These are phyloP conservation scores for Biscogniauxia sp. DNA, from an alignment of 2,329 filamentous ascomycete genomes.

Conservation along the genomic window DNA sequence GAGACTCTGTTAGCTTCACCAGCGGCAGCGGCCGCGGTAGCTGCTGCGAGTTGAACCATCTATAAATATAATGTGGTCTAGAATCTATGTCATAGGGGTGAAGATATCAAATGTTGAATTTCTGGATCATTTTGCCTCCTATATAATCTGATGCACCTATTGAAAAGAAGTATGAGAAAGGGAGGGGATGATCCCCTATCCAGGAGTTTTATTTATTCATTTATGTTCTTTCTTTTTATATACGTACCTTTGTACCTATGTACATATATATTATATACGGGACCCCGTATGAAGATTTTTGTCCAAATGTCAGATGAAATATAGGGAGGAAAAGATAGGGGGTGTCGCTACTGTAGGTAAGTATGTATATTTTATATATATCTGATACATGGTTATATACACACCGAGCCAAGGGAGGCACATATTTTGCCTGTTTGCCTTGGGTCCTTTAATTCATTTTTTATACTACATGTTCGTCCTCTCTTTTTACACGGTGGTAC, in stretches of 20 bases:
- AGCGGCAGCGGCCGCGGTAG: slow-evolving; percentile 14
- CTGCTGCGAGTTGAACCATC: slow-evolving; percentile 7
- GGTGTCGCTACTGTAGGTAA: neutral
- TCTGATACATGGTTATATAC: neutral
- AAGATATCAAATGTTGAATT: slow-evolving; percentile 28
- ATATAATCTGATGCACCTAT: too few species aligned
- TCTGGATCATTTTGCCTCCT: slow-evolving; percentile 9
- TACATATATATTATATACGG: too few species aligned
- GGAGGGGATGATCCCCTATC: slow-evolving; percentile 3
- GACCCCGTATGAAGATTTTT: too few species aligned
- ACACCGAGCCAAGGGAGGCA: neutral
- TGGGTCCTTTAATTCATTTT: neutral
- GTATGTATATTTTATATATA: too few species aligned
- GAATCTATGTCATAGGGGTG: slow-evolving; percentile 8
- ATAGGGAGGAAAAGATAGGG: too few species aligned
- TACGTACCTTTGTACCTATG: too few species aligned
- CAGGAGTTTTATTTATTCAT: slow-evolving; percentile 11
- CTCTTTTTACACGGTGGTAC: too few species aligned
- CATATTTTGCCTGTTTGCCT: neutral
- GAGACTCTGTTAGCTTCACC: slow-evolving; percentile 14
- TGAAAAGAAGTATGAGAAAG: neutral
- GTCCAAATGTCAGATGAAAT: neutral
- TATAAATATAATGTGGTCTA: neutral
- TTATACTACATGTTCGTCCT: too few species aligned
- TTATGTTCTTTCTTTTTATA: slow-evolving; percentile 4